Evolutionary conservation across 139 green algal species (phyloP).

Genomic region (Haematococcus lacustris): DNA sequence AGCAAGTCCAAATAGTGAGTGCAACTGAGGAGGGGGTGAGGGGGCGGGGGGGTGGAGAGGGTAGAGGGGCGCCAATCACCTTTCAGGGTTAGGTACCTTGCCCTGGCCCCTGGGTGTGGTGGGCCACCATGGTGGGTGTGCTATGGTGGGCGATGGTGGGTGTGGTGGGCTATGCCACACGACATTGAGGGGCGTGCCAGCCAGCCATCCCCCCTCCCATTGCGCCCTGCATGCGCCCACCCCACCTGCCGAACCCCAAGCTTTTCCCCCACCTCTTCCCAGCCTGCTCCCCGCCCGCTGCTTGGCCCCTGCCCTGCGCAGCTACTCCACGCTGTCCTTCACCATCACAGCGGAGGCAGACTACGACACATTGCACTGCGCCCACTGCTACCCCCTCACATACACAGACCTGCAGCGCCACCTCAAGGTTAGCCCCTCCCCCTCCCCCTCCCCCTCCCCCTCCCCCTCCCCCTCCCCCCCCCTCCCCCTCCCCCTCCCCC

Average conservation of each 20-base stretch:
- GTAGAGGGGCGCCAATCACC: too few relatives aligned
- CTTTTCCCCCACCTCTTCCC: too few relatives aligned
- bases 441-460: background rate
- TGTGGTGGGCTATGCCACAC: background rate
- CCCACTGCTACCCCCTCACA: slow-evolving; percentile 65
- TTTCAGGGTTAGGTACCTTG: background rate
- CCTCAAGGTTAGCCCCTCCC: background rate
- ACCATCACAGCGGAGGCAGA: slow-evolving; percentile 25
- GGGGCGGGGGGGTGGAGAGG: background rate
- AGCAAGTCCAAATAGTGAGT: background rate
- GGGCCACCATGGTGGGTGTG: background rate
- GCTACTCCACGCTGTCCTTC: slow-evolving; percentile 58
- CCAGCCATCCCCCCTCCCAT: too few relatives aligned
- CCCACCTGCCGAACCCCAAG: too few relatives aligned
- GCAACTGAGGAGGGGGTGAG: background rate
- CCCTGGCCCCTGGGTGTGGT: background rate
- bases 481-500: slow-evolving; percentile 1
- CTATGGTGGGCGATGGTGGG: background rate
- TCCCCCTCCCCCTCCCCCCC: background rate
- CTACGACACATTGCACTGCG: slow-evolving; percentile 49
- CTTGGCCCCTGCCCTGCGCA: too few relatives aligned
- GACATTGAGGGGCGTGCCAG: too few relatives aligned
- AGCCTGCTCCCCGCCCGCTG: too few relatives aligned
- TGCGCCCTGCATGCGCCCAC: too few relatives aligned
- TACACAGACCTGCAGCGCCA: slow-evolving; percentile 58